Evolutionary conservation across 1,139 yeast genomes (phyloP).

Genomic region (Pneumocystis oryctolagi): DNA sequence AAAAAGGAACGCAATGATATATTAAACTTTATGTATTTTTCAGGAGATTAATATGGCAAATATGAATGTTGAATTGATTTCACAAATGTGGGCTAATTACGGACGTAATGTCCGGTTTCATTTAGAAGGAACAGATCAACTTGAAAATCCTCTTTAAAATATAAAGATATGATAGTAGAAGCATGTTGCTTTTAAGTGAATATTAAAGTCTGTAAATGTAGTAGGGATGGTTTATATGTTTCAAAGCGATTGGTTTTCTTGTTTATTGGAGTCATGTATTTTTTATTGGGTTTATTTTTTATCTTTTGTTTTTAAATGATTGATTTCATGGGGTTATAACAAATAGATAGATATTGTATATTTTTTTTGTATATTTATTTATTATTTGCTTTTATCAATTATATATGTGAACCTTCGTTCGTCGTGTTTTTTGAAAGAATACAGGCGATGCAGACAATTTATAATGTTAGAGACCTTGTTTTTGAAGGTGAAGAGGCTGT

Average conservation of each 20-base stretch:
- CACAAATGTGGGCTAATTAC: conserved; percentile 74
- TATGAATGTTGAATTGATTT: conserved; percentile 54
- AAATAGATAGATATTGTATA: no score
- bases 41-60: conserved; percentile 50
- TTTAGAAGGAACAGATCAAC: conserved; percentile 53
- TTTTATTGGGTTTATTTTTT: neutral
- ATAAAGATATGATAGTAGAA: no score
- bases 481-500: neutral
- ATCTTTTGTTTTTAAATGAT: neutral
- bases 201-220: no score
- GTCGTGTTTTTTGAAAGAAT: neutral
- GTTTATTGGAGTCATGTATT: no score
- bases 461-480: neutral
- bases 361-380: neutral
- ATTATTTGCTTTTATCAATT: neutral
- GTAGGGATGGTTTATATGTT: no score
- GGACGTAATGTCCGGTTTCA: conserved; percentile 57
- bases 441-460: neutral
- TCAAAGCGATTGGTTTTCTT: no score
- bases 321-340: no score
- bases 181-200: no score
- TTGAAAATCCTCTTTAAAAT: conserved; percentile 37
- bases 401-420: neutral
- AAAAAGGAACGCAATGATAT: conserved; percentile 9
- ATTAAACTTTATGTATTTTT: neutral